Conservation (phyloP, 2,329 filamentous ascomycete genomes). For the Colletotrichum sansevieriae region DNA sequence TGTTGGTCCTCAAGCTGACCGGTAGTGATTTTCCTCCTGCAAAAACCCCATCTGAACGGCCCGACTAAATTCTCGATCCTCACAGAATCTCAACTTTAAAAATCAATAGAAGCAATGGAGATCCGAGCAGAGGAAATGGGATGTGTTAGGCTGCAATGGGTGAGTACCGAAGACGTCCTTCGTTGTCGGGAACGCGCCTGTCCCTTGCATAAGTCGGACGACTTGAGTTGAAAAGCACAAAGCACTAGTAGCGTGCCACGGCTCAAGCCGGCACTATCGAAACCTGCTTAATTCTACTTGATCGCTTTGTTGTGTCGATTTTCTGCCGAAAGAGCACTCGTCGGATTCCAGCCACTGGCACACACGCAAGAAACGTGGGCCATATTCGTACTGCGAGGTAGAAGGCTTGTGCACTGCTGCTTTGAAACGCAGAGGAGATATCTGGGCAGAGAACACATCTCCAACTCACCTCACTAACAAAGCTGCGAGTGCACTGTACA, state of each 20-base stretch:
- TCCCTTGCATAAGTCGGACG: constrained; percentile 35
- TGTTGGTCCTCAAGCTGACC: not conserved
- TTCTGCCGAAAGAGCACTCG: no score
- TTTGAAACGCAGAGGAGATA: constrained; percentile 32
- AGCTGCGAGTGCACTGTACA: not conserved
- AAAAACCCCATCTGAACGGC: no score
- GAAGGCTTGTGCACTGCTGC: not conserved
- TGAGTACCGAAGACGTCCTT: not conserved
- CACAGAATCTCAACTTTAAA: no score
- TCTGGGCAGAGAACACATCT: constrained; percentile 32
- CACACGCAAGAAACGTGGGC: constrained; percentile 1
- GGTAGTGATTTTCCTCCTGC: not conserved
- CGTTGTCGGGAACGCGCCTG: constrained; percentile 5
- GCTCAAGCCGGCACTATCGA: constrained; percentile 19
- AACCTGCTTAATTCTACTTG: constrained; percentile 17
- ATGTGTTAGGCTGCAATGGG: no score
- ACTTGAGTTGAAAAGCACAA: constrained; percentile 24
- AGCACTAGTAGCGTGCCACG: constrained; percentile 21
- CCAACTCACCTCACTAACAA: constrained; percentile 18
- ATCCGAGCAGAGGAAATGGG: no score
- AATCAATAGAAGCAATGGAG: no score
- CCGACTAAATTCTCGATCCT: no score
- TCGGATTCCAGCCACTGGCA: constrained; percentile 3
- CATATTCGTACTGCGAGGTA: not conserved
- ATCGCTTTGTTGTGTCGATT: constrained; percentile 12